Evolutionary conservation across 1,284 basidiomycete species (phyloP).

Genomic region (Pascua sp.): DNA sequence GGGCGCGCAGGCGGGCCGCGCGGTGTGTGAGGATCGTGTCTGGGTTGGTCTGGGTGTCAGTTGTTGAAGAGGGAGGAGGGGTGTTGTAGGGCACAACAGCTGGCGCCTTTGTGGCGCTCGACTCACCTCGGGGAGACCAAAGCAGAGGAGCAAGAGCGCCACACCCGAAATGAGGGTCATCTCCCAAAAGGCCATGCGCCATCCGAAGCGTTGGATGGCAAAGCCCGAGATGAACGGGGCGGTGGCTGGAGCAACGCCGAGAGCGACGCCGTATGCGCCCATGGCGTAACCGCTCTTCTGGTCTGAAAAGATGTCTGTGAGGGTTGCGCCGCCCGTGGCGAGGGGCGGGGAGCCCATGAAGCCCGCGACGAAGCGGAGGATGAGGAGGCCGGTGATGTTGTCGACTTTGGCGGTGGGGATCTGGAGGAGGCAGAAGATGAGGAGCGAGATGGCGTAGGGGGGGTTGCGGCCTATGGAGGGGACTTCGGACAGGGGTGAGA

Average conservation of each 20-base stretch:
- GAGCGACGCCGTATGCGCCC: constrained; percentile 59
- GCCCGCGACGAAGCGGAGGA: constrained; percentile 39
- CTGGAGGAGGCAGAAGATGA: constrained; percentile 43
- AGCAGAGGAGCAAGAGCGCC: constrained; percentile 54
- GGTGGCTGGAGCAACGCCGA: constrained; percentile 26
- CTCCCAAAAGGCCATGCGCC: constrained; percentile 48
- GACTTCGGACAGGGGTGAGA: constrained; percentile 37
- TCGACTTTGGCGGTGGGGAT: constrained; percentile 38
- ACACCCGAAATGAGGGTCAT: constrained; percentile 37
- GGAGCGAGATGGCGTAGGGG: constrained; percentile 42
- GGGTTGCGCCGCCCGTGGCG: constrained; percentile 57
- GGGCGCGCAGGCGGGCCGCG: constrained; percentile 53
- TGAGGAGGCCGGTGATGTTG: constrained; percentile 38
- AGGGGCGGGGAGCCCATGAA: constrained; percentile 29
- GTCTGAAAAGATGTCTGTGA: constrained; percentile 66
- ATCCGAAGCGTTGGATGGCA: constrained; percentile 38
- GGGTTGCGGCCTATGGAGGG: constrained; percentile 34
- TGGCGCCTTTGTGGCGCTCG: too few relatives aligned
- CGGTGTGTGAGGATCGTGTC: constrained; percentile 62
- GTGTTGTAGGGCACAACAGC: too few relatives aligned
- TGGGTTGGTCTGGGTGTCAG: constrained; percentile 55
- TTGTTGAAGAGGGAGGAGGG: too few relatives aligned
- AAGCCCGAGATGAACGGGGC: constrained; percentile 57
- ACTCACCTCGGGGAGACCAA: constrained; percentile 57
- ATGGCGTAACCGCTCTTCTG: constrained; percentile 62